Evolutionary conservation across 805 yeast species (phyloP).

Genomic region (Yarrowia deformans): DNA sequence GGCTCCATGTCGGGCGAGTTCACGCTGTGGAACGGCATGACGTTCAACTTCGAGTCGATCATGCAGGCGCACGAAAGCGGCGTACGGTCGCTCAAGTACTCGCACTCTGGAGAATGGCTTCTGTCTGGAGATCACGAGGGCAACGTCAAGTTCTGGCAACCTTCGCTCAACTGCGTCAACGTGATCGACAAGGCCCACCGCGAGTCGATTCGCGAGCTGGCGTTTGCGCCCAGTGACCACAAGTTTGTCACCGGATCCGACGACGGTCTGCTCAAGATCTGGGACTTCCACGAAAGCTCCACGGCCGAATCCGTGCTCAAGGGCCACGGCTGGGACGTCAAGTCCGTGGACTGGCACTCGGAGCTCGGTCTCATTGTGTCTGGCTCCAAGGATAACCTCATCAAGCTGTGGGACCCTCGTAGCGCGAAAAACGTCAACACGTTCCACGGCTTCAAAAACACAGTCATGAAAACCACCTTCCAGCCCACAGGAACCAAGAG

Average conservation of each 20-base stretch:
- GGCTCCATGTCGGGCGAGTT: slow-evolving; percentile 95
- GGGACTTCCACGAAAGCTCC: slow-evolving; percentile 75
- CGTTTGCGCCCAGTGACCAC: slow-evolving; percentile 88
- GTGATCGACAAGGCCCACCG: slow-evolving; percentile 69
- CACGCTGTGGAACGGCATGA: slow-evolving; percentile 95
- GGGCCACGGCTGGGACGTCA: slow-evolving; percentile 99
- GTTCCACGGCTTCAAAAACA: slow-evolving; percentile 90
- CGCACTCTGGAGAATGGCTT: slow-evolving; percentile 93
- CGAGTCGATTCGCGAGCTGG: slow-evolving; percentile 83
- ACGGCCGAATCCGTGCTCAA: slow-evolving; percentile 68
- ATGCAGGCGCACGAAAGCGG: slow-evolving; percentile 99
- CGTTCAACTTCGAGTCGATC: slow-evolving; percentile 93
- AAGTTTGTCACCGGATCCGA: slow-evolving; percentile 95
- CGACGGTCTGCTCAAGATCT: slow-evolving; percentile 86
- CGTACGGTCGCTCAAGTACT: slow-evolving; percentile 76
- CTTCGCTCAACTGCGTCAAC: slow-evolving; percentile 95
- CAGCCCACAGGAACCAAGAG: slow-evolving; percentile 80
- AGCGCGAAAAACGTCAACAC: slow-evolving; percentile 74
- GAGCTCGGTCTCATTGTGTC: slow-evolving; percentile 82
- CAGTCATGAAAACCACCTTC: slow-evolving; percentile 83
- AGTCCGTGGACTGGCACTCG: slow-evolving; percentile 97
- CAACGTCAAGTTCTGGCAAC: slow-evolving; percentile 93
- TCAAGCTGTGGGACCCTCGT: slow-evolving; percentile 97
- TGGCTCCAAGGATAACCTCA: slow-evolving; percentile 94
- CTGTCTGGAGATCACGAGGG: slow-evolving; percentile 95